phyloP scores from a whole-genome alignment of 139 green algal genomes.

The Chlorella sp. region DNA sequence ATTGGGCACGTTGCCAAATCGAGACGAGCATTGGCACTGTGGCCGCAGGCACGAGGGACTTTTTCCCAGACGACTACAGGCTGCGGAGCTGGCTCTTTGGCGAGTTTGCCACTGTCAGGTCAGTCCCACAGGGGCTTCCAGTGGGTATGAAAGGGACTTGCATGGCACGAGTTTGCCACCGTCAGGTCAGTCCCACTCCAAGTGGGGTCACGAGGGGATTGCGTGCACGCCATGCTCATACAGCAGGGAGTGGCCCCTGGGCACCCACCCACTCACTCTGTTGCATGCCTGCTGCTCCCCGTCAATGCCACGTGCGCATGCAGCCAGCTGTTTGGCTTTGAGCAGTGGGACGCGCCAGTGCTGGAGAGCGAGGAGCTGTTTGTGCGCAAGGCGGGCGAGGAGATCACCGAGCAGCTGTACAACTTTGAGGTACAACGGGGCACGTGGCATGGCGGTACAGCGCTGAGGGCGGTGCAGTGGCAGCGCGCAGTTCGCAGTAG shows the following conservation, averaged over 20 bases:
- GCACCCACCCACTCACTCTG: not conserved
- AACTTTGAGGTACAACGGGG: constrained; percentile 87
- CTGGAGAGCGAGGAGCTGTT: constrained; percentile 97
- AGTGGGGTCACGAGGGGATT: not conserved
- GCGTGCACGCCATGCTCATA: not conserved
- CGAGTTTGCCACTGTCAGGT: not conserved
- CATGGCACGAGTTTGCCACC: not conserved
- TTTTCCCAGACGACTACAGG: constrained; percentile 4
- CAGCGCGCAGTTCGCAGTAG: no score
- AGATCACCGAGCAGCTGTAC: constrained; percentile 97
- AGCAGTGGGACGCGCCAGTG: constrained; percentile 92
- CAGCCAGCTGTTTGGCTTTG: constrained; percentile 75
- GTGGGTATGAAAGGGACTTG: not conserved
- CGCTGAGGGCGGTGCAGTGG: no score
- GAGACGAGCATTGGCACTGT: not conserved
- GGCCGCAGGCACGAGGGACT: constrained; percentile 2
- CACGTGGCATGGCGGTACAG: no score
- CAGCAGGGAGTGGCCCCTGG: not conserved
- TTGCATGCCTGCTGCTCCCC: not conserved
- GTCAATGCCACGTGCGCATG: not conserved
- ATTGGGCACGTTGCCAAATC: not conserved
- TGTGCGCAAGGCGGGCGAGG: constrained; percentile 93
- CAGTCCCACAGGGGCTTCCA: not conserved
- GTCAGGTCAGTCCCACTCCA: not conserved
- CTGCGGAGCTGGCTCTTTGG: constrained; percentile 9